A percentile compares a stretch with the other conserved stretches of the same genome.
Evolutionary conservation across 2,329 filamentous ascomycete genomes (phyloP).

Genomic region (Herpotrichia juniperi): DNA sequence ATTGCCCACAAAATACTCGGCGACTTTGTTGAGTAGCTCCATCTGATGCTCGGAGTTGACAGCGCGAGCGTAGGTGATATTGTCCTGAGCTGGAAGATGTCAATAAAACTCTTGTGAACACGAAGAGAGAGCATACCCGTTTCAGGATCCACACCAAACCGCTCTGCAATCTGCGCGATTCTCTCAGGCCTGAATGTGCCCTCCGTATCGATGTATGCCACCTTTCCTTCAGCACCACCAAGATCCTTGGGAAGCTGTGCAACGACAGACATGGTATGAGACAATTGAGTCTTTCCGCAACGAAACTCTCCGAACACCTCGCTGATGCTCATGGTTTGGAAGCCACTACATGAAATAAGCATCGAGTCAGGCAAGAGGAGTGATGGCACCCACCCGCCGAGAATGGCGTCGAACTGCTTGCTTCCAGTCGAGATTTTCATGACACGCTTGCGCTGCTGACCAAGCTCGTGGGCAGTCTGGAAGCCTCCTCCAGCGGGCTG

Average conservation of each 20-base stretch:
- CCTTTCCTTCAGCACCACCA: constrained; percentile 71
- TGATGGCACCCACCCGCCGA: constrained; percentile 59
- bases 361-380: background rate
- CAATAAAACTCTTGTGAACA: constrained; percentile 50
- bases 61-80: constrained; percentile 69
- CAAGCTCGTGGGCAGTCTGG: constrained; percentile 69
- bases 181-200: constrained; percentile 68
- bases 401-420: constrained; percentile 69
- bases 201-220: constrained; percentile 66
- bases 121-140: constrained; percentile 23
- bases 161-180: constrained; percentile 70
- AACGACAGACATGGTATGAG: constrained; percentile 71
- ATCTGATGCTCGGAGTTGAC: constrained; percentile 71
- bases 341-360: constrained; percentile 56
- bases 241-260: constrained; percentile 65
- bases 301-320: constrained; percentile 68
- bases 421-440: constrained; percentile 72
- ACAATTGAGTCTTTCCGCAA: constrained; percentile 73
- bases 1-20: constrained; percentile 65
- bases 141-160: constrained; percentile 60
- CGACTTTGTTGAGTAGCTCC: constrained; percentile 66
- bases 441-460: constrained; percentile 66
- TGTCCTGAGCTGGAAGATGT: constrained; percentile 65
- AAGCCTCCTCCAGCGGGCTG: constrained; percentile 66
- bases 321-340: constrained; percentile 73